Evolutionary conservation across 2,329 filamentous ascomycete species (phyloP), one percentile per base, ranked within the genome.

Genomic region (Clarireedia paspali): DNA sequence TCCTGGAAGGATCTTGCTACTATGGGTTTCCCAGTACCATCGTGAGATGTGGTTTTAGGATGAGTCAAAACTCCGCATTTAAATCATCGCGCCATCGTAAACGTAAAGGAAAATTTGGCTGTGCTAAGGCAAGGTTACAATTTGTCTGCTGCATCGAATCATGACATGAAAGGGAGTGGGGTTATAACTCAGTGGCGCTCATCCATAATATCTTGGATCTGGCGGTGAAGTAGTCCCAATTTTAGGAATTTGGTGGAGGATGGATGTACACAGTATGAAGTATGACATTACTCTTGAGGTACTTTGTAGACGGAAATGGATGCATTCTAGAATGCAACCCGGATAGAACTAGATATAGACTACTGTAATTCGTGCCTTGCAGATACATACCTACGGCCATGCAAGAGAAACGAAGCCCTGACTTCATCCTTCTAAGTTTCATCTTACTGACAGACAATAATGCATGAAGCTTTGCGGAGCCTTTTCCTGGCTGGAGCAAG

Each of bases 11-110:
- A 12, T 34, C 30, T 34, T 34, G 30, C 10, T 34, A 34, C 30
- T 34, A 12, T 34, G 30, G 12, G 30, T 5, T 14, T 12, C 30
- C 30, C 5, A 34, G 30, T 5, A 34, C 30, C 10, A 34, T 34
- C 30, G 30, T 34, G 30, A 34, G 30, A 34, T 34, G 12, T 12
- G 30, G 10, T 12, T 12, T 34, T 34, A 34, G 10, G 30, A 34
- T 49, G 34, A 53, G 50, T 39, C 52, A 54, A 54, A 53, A 42
- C 45, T 54, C 36, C 44, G 39, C n/a, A 27, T 53, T 36, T 20
- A 36, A 36, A 17, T 46, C 17, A 9, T 53, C 27, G 30, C 30
- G 30, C 30, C 10, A 12, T 34, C 30, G 30, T 12, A 34, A 34
- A 34, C 30, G 30, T 12, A 34, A 34, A 34, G 30, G 30, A 34